Base-by-base conservation (phyloP, 345 rosid species). In the Trapa incisa region DNA sequence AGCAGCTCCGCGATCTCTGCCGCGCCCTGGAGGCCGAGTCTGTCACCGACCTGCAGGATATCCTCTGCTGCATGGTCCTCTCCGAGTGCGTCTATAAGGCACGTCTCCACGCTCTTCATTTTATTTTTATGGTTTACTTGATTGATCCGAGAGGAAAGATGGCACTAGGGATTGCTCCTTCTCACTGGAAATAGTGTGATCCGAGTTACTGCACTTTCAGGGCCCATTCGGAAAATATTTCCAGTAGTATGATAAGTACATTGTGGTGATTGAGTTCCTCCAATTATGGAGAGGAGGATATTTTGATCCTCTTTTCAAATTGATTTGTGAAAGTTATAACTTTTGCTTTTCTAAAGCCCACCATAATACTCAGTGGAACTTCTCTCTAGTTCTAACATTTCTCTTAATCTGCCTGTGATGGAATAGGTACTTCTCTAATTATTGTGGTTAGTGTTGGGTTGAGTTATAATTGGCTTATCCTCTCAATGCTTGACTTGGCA, bases 51-150 rank as follows among this genome's bases (percentile, higher is more conserved):
- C 79, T 90, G 70, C 97, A 87, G 78, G 98, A 88, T 67, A 80
- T 93, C 43, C 89, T 93, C 77, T 90, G 98, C 69, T 93, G 96
- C 85, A 88, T 93, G 98, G 96, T 93, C 62, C 90, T 90, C 65
- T 83, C 97, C 8, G 96, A 90, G 79, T 93, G 97, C 80, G 97
- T 88, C 68, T 93, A 90, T 76, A 93, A 93, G 96, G 98, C 87
- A 52, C 22, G 7, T 57, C 48, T 1, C n/a, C 16, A 6, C 4
- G 15, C n/a, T 57, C 47, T 29, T 68, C 52, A 54, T 22, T 22
- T 22, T 22, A 22, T 54, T 54, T 8, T 17, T 41, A 9, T 35
- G 33, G 33, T n/a, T 54, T 6, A 54, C 29, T 3, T 53, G 58
- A 53, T 53, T 53, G 33, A 6, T 53, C 58, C 33, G 29, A 11